phyloP scores from a whole-genome alignment of 2,329 filamentous ascomycete genomes.

The Mycosphaerella sp. region DNA sequence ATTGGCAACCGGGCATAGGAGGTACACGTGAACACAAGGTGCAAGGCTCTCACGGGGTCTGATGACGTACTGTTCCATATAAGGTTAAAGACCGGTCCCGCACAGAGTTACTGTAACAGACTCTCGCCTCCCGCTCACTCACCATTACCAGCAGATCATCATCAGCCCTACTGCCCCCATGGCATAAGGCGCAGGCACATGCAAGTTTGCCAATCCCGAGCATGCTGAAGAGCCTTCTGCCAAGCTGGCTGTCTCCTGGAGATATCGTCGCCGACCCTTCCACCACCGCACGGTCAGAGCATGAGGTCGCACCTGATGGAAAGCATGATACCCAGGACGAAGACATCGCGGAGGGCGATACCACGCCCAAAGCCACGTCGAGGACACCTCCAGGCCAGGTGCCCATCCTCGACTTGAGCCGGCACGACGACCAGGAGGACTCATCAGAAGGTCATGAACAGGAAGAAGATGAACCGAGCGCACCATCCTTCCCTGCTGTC shows the following conservation, averaged over 20 bases:
- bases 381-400: constrained; percentile 15
- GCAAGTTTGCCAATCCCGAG: constrained; percentile 21
- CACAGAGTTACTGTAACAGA: too few relatives aligned
- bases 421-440: constrained; percentile 33
- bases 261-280: neutral
- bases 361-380: constrained; percentile 30
- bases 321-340: constrained; percentile 12
- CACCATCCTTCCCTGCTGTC: constrained; percentile 40
- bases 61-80: constrained; percentile 8
- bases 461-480: constrained; percentile 18
- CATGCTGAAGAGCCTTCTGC: constrained; percentile 31
- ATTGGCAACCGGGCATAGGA: too few relatives aligned
- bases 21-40: too few relatives aligned
- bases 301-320: neutral
- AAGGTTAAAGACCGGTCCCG: too few relatives aligned
- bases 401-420: constrained; percentile 25
- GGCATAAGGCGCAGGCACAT: too few relatives aligned
- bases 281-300: neutral
- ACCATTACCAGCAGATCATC: constrained; percentile 18
- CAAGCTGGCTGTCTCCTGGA: constrained; percentile 24
- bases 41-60: too few relatives aligned
- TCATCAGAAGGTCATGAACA: neutral
- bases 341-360: constrained; percentile 21
- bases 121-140: too few relatives aligned
- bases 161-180: too few relatives aligned